Percentiles rank a stretch among this genome's conserved stretches.
Conservation (phyloP, 2,329 filamentous ascomycete species). For the Paracoccidioides lutzii region DNA sequence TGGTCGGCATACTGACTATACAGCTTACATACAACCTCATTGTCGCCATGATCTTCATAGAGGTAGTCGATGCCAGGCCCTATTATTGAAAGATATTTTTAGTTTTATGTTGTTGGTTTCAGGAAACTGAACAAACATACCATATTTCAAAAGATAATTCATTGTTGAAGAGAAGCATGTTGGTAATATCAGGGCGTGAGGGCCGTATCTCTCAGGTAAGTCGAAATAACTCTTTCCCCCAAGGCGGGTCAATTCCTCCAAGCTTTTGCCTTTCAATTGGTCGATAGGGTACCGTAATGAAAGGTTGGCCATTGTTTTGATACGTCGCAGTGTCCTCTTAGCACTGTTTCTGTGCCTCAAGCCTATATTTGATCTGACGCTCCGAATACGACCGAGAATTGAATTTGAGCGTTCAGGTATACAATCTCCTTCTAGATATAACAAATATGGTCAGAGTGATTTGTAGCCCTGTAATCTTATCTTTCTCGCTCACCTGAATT, state of each 20-base stretch:
- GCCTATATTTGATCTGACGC: slow-evolving; percentile 23
- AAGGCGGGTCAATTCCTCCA: slow-evolving; percentile 32
- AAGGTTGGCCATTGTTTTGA: slow-evolving; percentile 28
- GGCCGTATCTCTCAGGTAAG: slow-evolving; percentile 26
- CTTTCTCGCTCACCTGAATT: background rate
- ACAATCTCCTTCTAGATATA: background rate
- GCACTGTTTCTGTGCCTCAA: slow-evolving; percentile 13
- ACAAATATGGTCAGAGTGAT: background rate
- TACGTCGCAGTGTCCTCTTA: slow-evolving; percentile 22
- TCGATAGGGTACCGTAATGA: slow-evolving; percentile 19
- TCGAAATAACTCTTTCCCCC: slow-evolving; percentile 30
- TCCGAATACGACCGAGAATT: slow-evolving; percentile 20
- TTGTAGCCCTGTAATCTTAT: background rate
- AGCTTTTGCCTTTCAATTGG: slow-evolving; percentile 23
- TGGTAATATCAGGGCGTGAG: slow-evolving; percentile 28
- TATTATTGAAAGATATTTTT: slow-evolving; percentile 7
- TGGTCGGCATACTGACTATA: slow-evolving; percentile 31
- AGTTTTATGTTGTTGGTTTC: background rate
- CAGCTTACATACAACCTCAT: slow-evolving; percentile 21
- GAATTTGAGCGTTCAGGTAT: background rate
- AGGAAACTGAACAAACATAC: slow-evolving; percentile 15
- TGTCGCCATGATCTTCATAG: slow-evolving; percentile 25
- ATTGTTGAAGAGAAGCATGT: slow-evolving; percentile 32
- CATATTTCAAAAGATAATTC: slow-evolving; percentile 24
- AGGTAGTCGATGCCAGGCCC: slow-evolving; percentile 20